These are phyloP conservation scores for Babesia sp. DNA, from an alignment of 169 alveolate species.

Conservation along the genomic window DNA sequence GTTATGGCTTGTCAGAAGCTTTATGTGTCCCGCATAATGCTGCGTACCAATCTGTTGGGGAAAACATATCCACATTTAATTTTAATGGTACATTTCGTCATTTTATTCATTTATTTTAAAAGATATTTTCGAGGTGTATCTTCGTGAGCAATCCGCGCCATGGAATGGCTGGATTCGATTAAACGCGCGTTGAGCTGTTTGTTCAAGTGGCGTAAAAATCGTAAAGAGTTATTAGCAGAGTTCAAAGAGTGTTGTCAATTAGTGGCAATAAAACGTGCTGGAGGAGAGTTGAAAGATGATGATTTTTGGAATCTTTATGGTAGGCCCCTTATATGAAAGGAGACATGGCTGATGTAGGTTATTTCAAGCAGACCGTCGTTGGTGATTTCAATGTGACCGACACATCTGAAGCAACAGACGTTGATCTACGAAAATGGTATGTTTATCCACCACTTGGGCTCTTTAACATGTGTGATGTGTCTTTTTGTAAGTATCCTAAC, in stretches of 20 bases:
- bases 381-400: slow-evolving; percentile 39
- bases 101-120: too few species aligned
- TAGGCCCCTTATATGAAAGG: too few species aligned
- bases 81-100: neutral
- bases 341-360: slow-evolving; percentile 27
- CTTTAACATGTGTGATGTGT: neutral
- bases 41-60: neutral
- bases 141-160: neutral
- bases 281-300: slow-evolving; percentile 33
- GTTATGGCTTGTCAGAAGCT: neutral
- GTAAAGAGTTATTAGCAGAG: slow-evolving; percentile 1
- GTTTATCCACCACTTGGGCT: too few species aligned
- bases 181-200: slow-evolving; percentile 1
- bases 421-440: slow-evolving; percentile 21
- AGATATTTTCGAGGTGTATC: neutral
- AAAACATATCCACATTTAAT: neutral
- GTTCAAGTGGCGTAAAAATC: neutral
- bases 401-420: neutral
- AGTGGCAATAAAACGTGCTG: slow-evolving; percentile 44
- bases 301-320: slow-evolving; percentile 50
- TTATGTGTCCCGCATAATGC: neutral
- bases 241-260: slow-evolving; percentile 34
- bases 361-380: slow-evolving; percentile 40
- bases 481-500: neutral
- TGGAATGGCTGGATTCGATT: neutral